Evolutionary conservation across 2,329 filamentous ascomycete species (phyloP).

Genomic region (Aspergillus uvarum): DNA sequence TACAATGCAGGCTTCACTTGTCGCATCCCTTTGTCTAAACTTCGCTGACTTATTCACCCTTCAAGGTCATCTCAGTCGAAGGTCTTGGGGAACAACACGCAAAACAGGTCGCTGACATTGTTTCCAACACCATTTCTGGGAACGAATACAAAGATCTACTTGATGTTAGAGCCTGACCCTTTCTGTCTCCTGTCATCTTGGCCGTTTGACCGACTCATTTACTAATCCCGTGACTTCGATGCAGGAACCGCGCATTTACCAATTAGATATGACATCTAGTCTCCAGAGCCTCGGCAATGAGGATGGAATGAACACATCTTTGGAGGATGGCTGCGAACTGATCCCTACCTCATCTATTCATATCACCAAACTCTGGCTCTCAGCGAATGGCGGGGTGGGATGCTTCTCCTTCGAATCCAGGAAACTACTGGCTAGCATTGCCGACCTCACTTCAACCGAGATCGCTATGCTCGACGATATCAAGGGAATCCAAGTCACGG

Average conservation of each 20-base stretch:
- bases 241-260: conserved; percentile 30
- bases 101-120: conserved; percentile 13
- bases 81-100: conserved; percentile 16
- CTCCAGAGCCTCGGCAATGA: conserved; percentile 14
- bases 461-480: conserved; percentile 22
- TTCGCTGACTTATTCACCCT: not conserved
- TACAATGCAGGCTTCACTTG: conserved; percentile 23
- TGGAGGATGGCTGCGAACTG: conserved; percentile 20
- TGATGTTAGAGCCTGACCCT: conserved; percentile 26
- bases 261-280: conserved; percentile 22
- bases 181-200: not conserved
- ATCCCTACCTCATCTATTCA: conserved; percentile 10
- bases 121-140: conserved; percentile 29
- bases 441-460: conserved; percentile 29
- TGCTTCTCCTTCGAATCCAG: conserved; percentile 22
- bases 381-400: conserved; percentile 22
- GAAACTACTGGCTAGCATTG: conserved; percentile 23
- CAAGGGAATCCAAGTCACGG: conserved; percentile 28
- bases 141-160: conserved; percentile 33
- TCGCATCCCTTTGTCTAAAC: not conserved
- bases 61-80: conserved; percentile 30
- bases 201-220: not conserved
- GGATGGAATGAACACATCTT: conserved; percentile 9
- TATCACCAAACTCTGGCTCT: conserved; percentile 27
- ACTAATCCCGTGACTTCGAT: not conserved